Evolutionary conservation across 805 yeast genomes (phyloP), one percentile per base, ranked within the genome.

Genomic region (Saturnispora bothae): DNA sequence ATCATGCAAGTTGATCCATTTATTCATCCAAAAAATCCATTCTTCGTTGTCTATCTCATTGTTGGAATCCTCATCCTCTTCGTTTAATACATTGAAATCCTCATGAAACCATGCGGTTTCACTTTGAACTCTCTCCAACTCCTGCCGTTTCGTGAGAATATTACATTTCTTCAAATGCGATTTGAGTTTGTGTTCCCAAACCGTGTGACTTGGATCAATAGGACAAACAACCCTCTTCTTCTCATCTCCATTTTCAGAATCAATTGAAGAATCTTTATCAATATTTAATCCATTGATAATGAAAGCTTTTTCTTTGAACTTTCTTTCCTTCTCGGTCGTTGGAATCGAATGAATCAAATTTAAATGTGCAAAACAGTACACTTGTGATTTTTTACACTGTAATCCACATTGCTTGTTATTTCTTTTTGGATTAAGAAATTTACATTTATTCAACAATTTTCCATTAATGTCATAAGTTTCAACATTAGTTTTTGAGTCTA

Each of bases 201-300:
- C 75, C 1, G 78, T 69, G 54, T 85, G 96, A 2, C 72, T 67
- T 2, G 79, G 74, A 54, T 84, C 94, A 21, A 78, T 52, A 0
- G 95, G 85, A 58, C 96, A 85, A 5, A 77, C 73, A 0, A 85
- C 67, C 40, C 94, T 59, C 5, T 51, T 52, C 21, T 53, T 56
- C 20, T 41, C 54, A 32, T 44, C 56, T 31, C 53, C 50, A 45
- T 54, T 46, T 45, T 48, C 48, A 16, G 23, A 22, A 10, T 44
- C 43, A 18, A 42, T 28, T 20, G 42, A 19, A 32, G 45, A 46
- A 22, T 28, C 30, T 7, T 9, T 25, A 15, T 15, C 12, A 9
- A 19, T 12, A 6, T 17, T 8, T 17, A 26, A 19, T 14, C 26
- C 17, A 18, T 32, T 38, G 3, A 32, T 10, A 7, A 15, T 12